Percentiles rank a stretch among this genome's conserved stretches.
Evolutionary conservation across 2,329 filamentous ascomycete genomes (phyloP).

Genomic region (Biscogniauxia marginata): DNA sequence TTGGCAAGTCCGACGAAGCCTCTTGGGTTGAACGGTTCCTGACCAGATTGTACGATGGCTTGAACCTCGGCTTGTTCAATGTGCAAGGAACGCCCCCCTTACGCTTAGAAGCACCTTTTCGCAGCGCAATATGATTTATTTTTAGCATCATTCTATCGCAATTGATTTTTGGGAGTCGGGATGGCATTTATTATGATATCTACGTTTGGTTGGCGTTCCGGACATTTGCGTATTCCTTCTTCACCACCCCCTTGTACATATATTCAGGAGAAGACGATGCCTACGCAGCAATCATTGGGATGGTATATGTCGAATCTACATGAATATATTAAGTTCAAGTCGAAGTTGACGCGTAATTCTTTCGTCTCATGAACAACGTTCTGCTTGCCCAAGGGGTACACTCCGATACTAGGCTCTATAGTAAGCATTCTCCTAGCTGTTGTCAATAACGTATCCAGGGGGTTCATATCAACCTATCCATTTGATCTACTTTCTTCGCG

Average conservation of each 20-base stretch:
- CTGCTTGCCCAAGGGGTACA: too few relatives aligned
- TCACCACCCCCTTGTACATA: too few relatives aligned
- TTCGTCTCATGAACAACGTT: too few relatives aligned
- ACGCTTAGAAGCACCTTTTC: conserved; percentile 10
- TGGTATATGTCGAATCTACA: neutral
- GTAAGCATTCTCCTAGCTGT: too few relatives aligned
- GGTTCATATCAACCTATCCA: too few relatives aligned
- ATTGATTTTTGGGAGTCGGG: conserved; percentile 3
- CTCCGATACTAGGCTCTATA: too few relatives aligned
- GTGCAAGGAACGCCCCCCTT: conserved; percentile 6
- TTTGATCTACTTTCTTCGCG: too few relatives aligned
- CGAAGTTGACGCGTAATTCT: neutral
- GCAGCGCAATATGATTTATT: conserved; percentile 1
- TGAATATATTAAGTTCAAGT: neutral
- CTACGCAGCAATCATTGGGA: too few relatives aligned
- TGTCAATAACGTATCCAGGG: too few relatives aligned
- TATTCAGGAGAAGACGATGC: too few relatives aligned
- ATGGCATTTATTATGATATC: conserved; percentile 11
- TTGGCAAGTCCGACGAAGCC: conserved; percentile 22
- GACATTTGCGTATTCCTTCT: neutral
- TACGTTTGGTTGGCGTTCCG: conserved; percentile 19
- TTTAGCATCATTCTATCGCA: conserved; percentile 1
- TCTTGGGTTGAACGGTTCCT: conserved; percentile 27
- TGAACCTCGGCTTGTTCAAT: conserved; percentile 21
- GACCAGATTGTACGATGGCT: conserved; percentile 14